phyloP scores from a whole-genome alignment of 257 asterid species.

The Solanum pimpinellifolium region DNA sequence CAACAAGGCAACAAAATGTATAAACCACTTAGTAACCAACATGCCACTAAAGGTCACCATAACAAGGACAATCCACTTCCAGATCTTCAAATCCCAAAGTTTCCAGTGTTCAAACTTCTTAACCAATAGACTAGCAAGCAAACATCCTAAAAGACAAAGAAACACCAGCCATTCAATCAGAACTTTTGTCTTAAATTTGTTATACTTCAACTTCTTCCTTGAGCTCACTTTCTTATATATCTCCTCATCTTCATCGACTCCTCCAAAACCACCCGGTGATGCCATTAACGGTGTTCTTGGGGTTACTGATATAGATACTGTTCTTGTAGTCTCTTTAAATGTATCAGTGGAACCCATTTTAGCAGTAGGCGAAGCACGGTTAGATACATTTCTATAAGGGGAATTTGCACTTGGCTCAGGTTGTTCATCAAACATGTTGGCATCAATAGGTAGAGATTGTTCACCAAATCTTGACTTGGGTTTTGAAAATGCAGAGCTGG shows the following conservation, averaged over 20 bases:
- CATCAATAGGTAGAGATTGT: constrained; percentile 36
- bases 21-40: constrained; percentile 51
- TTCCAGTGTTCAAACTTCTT: constrained; percentile 18
- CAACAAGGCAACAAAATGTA: constrained; percentile 50
- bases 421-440: constrained; percentile 20
- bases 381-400: constrained; percentile 14
- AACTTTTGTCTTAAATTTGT: constrained; percentile 48
- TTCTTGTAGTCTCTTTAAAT: constrained; percentile 26
- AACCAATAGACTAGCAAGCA: constrained; percentile 47
- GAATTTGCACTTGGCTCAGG: constrained; percentile 2
- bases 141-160: constrained; percentile 40
- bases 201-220: constrained; percentile 44
- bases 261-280: constrained; percentile 45
- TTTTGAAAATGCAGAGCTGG: constrained; percentile 37
- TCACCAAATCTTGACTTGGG: constrained; percentile 92
- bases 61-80: constrained; percentile 73
- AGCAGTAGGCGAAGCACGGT: constrained; percentile 32
- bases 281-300: constrained; percentile 56
- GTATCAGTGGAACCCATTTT: constrained; percentile 15
- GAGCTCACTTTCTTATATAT: constrained; percentile 73
- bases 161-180: constrained; percentile 58
- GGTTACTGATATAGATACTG: constrained; percentile 19
- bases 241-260: constrained; percentile 59
- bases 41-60: constrained; percentile 70
- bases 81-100: constrained; percentile 42